Evolutionary conservation across 129 eudicot species (phyloP).

Genomic region (sunflower (Helianthus annuus)): DNA sequence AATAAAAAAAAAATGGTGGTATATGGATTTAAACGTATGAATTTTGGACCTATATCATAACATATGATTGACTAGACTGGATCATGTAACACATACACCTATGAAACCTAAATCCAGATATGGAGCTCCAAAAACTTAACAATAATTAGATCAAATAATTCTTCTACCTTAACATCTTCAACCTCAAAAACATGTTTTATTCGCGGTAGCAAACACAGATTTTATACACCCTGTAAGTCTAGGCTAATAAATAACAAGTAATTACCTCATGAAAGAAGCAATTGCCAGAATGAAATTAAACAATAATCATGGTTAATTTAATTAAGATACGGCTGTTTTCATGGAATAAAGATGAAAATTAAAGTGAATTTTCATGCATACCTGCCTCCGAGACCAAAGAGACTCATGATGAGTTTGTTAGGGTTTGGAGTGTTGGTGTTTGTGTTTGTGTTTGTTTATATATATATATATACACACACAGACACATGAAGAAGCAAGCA

Average conservation of each 20-base stretch:
- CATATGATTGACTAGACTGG: slow-evolving; percentile 8
- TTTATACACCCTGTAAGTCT: neutral
- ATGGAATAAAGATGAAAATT: no score
- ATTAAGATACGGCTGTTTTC: neutral
- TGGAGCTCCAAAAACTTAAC: neutral
- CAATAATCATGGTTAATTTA: neutral
- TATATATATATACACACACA: slow-evolving; percentile 5
- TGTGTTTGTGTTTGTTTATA: neutral
- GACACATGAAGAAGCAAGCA: neutral
- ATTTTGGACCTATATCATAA: neutral
- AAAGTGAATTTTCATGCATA: neutral
- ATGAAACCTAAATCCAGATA: slow-evolving; percentile 10
- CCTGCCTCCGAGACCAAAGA: slow-evolving; percentile 78
- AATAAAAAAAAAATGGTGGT: slow-evolving; percentile 3
- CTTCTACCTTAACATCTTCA: slow-evolving; percentile 11
- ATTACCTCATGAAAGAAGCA: neutral
- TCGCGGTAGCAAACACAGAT: neutral
- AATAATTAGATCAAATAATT: slow-evolving; percentile 10
- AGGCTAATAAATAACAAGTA: neutral
- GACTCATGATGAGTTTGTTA: slow-evolving; percentile 49
- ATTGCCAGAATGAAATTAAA: neutral
- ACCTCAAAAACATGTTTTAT: slow-evolving; percentile 12
- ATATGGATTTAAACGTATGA: neutral
- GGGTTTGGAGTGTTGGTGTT: neutral
- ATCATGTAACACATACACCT: slow-evolving; percentile 11